Evolutionary conservation across 1,284 basidiomycete genomes (phyloP), one percentile per base, ranked within the genome.

Genomic region (Malassezia psittaci): DNA sequence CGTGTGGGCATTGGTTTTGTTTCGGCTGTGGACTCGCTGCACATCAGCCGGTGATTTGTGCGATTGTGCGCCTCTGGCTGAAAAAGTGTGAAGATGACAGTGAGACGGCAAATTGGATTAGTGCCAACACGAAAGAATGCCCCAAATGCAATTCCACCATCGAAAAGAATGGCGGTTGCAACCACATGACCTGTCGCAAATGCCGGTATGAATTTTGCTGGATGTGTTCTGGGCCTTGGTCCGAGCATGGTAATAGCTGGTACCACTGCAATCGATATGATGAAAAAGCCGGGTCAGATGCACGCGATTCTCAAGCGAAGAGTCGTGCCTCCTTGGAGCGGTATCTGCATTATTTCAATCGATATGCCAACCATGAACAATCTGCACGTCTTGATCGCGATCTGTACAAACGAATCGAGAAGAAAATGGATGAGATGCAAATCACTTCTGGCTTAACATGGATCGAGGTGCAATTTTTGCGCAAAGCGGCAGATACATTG

Each of bases 371-470:
- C 76, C 93, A 98, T 77, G 91, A 96, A 75, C 91, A 96, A 76
- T 94, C 90, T 12, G 90, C 91, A 47, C 91, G 90, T 77, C 83
- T 98, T 39, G 91, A 94, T 21, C 79, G 88, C 16, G 89, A 96
- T 66, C 79, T 96, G 48, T 91, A 94, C 76, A 81, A 81, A 52
- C 88, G 90, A 77, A 96, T 91, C 3, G 91, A 98, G 81, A 91
- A 91, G 82, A 96, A 96, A 83, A 98, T 98, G 93, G 90, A 96
- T 77, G 88, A 94, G 77, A 93, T 98, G 86, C 93, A 96, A 78
- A 82, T 88, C 61, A 85, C 84, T 8, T 88, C 88, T 1, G 82
- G 85, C 52, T 78, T 98, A 37, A 90, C 90, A 3, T 98, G 93
- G 93, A 96, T 96, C 65, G 91, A 98, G 77, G 91, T 91, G 35